Base-by-base conservation (phyloP, 352 stramenopile genomes). In the Phytophthora pistaciae region DNA sequence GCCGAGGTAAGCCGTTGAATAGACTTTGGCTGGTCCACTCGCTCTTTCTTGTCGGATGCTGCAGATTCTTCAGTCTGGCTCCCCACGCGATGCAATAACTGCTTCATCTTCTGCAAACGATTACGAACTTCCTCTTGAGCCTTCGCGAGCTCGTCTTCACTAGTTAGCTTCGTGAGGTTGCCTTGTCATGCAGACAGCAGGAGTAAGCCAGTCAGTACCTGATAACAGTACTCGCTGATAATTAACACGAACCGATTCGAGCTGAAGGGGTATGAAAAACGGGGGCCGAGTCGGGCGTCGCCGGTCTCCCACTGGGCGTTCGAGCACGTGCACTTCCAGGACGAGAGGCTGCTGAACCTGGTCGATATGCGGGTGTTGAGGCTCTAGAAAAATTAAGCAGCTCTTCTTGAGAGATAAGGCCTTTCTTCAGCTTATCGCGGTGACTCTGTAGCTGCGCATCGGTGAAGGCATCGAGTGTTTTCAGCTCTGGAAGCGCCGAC, bases 381-480 rank as follows among this genome's bases (percentile, higher is more conserved):
- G 83, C 70, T 59, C 86, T 67, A 33, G 64, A 61, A 9, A 68
- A 69, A 42, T 60, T 63, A 6, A 80, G 63, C 11, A 83, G 44
- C 5, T 73, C 68, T 20, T 79, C 71, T 50, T 88, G 79, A 0
- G 72, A 75, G 18, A 87, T 75, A 9, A 62, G 49, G 1, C 84
- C 82, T 48, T 59, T 85, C 56, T 78, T 79, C 33, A 91, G 60
- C 18, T 70, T 81, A n/a, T 87, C 76, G 5, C 79, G 62, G 48
- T 83, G 75, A 20, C 56, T 64, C n/a, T 85, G 78, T 7, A 91
- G 64, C 53, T 86, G 74, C 7, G 71, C 46, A 29, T 92, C 84
- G 1, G 68, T 80, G 59, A 94, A 75, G 18, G 63, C 78, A 49
- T 94, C 84, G 3, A 94, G 72, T 14, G 87, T 91, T 68, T 87